A percentile compares a stretch with the other conserved stretches of the same genome.
These are phyloP conservation scores for Davidsoniella eucalypti DNA, from an alignment of 2,329 filamentous ascomycete species.

Conservation along the genomic window DNA sequence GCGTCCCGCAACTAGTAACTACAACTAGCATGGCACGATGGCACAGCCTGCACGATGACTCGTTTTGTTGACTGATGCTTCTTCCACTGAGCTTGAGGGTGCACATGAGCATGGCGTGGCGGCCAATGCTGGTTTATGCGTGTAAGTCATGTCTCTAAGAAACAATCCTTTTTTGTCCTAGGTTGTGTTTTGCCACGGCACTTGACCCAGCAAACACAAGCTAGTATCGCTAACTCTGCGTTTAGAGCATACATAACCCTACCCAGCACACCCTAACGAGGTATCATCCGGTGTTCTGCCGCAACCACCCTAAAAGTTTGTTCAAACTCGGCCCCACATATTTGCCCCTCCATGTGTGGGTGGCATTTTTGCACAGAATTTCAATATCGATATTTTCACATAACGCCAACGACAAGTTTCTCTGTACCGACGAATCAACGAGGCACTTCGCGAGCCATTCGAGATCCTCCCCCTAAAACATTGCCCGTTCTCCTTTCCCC, in stretches of 20 bases:
- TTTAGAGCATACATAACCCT: not conserved
- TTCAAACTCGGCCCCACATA: slow-evolving; percentile 9
- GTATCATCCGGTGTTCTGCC: slow-evolving; percentile 6
- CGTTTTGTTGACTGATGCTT: too few species aligned
- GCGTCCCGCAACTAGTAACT: too few species aligned
- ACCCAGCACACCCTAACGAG: not conserved
- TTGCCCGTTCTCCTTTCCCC: not conserved
- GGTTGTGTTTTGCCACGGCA: not conserved
- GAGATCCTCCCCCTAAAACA: slow-evolving; percentile 1
- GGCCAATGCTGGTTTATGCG: too few species aligned
- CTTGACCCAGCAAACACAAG: not conserved
- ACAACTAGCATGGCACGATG: too few species aligned
- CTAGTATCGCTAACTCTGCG: not conserved
- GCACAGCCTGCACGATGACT: too few species aligned
- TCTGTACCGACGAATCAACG: not conserved
- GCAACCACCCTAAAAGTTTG: slow-evolving; percentile 12
- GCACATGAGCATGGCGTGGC: too few species aligned
- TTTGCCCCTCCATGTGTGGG: slow-evolving; percentile 12
- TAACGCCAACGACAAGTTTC: not conserved
- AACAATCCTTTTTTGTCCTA: too few species aligned
- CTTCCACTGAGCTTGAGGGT: too few species aligned
- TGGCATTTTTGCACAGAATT: slow-evolving; percentile 9
- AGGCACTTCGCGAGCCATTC: slow-evolving; percentile 6
- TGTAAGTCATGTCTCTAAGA: too few species aligned
- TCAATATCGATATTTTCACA: slow-evolving; percentile 13